Base-by-base conservation (phyloP, 1,284 basidiomycete genomes). In the Leccinum discolor region DNA sequence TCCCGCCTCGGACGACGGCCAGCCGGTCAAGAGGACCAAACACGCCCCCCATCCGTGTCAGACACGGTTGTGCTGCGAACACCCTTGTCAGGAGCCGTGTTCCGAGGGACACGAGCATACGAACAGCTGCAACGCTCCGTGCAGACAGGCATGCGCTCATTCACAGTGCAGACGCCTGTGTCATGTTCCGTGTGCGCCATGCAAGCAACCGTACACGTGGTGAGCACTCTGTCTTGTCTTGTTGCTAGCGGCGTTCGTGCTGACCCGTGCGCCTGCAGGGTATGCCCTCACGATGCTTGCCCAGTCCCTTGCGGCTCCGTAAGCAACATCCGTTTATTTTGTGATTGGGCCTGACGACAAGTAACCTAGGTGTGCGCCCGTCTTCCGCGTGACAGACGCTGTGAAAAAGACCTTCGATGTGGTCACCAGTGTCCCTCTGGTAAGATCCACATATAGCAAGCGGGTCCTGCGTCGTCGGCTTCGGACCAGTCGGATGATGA, bases 281-380 rank as follows among this genome's bases (percentile, higher is more conserved):
- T 60, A 8, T 92, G 90, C 70, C 68, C 79, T 5, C 88, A 91
- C 67, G 71, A 81, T 29, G 60, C 64, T 2, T 92, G 91, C 65
- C 84, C 84, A 2, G 81, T 91, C n/a, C 84, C 88, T 0, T 93
- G 91, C 70, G 89, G 88, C 11, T 88, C 88, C 18, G 90, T 90
- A 65, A 78, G 87, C 80, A 7, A 29, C 4, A 35, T 23, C 35
- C 14, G 11, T 26, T 3, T 26, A 16, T 60, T 10, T 12, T 61
- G 6, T 58, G 6, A 42, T 18, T 66, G 64, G 14, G 62, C 10
- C 14, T 47, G 40, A 59, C 59, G 12, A 38, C 63, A 23, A n/a
- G 6, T 65, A 14, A 40, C n/a, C 7, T 50, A 92, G 89, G 82
- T 89, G 11, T 92, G 91, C 72, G 81, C 85, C 6, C 83, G 89